Conservation (phyloP, 495 filamentous ascomycete species). For the Thermochaetoides thermophila region DNA sequence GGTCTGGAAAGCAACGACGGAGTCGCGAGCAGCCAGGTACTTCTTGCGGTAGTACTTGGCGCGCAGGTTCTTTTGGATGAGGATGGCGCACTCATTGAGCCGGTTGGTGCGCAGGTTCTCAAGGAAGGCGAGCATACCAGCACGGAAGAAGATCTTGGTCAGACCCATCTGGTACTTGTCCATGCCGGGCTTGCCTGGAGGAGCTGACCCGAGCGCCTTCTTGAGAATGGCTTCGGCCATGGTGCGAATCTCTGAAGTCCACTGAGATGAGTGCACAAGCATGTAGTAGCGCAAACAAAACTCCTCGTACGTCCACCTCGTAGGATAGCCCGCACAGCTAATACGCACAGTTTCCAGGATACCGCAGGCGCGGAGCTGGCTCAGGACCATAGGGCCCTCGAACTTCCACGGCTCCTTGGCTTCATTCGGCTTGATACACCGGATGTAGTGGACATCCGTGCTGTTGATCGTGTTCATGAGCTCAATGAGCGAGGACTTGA, state of each 20-base stretch:
- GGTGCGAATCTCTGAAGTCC: slow-evolving; percentile 84
- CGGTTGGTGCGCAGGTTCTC: slow-evolving; percentile 84
- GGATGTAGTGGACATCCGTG: slow-evolving; percentile 98
- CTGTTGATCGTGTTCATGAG: slow-evolving; percentile 95
- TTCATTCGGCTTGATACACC: slow-evolving; percentile 99
- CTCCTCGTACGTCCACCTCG: slow-evolving; percentile 97
- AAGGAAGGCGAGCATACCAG: slow-evolving; percentile 94
- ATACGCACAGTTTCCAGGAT: slow-evolving; percentile 97
- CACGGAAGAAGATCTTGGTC: slow-evolving; percentile 98
- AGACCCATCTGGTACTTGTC: slow-evolving; percentile 95
- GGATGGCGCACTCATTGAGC: slow-evolving; percentile 85
- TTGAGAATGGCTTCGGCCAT: slow-evolving; percentile 87
- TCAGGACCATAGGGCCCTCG: slow-evolving; percentile 97
- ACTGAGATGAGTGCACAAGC: slow-evolving; percentile 78
- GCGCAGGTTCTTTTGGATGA: slow-evolving; percentile 97
- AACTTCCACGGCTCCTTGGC: slow-evolving; percentile 96
- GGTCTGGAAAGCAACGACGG: slow-evolving; percentile 70
- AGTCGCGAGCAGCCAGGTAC: slow-evolving; percentile 72
- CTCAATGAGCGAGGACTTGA: slow-evolving; percentile 96
- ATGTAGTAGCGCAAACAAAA: slow-evolving; percentile 98
- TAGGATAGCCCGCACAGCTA: slow-evolving; percentile 94
- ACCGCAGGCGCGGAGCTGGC: slow-evolving; percentile 94
- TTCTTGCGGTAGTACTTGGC: slow-evolving; percentile 89
- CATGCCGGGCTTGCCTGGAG: slow-evolving; percentile 59
- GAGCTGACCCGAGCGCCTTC: slow-evolving; percentile 70